phyloP scores from a whole-genome alignment of 768 basidiomycete genomes.

The Tulasnella sp. region DNA sequence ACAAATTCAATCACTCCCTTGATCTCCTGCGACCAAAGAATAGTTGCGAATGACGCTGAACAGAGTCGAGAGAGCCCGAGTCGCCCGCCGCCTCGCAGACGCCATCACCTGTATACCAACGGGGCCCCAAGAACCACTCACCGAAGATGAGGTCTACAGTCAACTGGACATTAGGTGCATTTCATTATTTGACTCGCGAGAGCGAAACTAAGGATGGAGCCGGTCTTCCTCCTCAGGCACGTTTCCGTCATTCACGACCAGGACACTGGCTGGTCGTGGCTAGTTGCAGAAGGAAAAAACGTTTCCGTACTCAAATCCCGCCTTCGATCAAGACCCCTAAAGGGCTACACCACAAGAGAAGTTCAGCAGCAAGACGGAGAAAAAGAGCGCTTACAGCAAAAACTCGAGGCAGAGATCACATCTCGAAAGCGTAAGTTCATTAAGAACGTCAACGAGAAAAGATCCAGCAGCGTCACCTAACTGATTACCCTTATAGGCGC shows the following conservation, averaged over 20 bases:
- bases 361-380: background rate
- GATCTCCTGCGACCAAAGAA: too few species aligned
- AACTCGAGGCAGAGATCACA: background rate
- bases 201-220: background rate
- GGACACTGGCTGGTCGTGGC: background rate
- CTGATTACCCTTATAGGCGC: too few species aligned
- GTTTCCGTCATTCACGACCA: background rate
- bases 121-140: background rate
- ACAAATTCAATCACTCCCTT: background rate
- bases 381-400: background rate
- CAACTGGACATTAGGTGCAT: background rate
- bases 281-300: background rate
- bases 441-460: too few species aligned
- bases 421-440: background rate
- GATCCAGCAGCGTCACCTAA: too few species aligned
- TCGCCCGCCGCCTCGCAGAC: background rate
- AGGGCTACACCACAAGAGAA: background rate
- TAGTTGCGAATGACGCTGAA: background rate
- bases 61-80: background rate
- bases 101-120: background rate
- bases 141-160: background rate
- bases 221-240: background rate
- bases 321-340: background rate
- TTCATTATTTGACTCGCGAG: background rate
- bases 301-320: background rate